A percentile compares a stretch with the other conserved stretches of the same genome.
Conservation (phyloP, 164 flowering plant genomes). For the Umbellularia californica region DNA sequence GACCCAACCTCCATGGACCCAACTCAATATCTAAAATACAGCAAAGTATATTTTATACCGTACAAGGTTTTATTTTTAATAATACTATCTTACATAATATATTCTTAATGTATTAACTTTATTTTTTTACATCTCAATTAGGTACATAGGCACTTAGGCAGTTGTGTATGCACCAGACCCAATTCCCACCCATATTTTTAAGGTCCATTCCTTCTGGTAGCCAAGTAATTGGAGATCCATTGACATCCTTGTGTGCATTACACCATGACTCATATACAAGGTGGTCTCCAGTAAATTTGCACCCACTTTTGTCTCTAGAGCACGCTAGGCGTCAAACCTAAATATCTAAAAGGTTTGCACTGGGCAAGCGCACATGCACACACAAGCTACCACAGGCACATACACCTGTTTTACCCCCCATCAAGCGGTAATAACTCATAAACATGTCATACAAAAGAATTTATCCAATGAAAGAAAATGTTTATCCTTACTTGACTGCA, state of each 20-base stretch:
- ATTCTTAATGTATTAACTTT: no score
- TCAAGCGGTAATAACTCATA: background rate
- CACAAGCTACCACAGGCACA: background rate
- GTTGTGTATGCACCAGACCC: background rate
- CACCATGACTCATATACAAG: no score
- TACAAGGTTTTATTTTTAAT: background rate
- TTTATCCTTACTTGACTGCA: slow-evolving; percentile 53
- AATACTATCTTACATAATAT: no score
- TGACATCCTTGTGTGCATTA: no score
- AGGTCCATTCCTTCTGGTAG: background rate
- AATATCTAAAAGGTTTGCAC: background rate
- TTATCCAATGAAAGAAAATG: background rate
- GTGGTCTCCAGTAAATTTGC: no score
- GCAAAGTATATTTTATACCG: no score
- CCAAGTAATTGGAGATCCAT: background rate
- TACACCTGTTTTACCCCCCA: background rate
- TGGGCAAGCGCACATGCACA: background rate
- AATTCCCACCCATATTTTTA: background rate
- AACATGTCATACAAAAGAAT: no score
- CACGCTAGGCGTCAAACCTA: background rate
- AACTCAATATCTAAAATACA: no score
- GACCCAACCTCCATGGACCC: no score
- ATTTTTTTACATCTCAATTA: background rate
- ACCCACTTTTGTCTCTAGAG: no score
- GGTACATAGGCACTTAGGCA: background rate